These are phyloP conservation scores for Trichoderma cornu-damae DNA, from an alignment of 2,329 filamentous ascomycete genomes.

Conservation along the genomic window DNA sequence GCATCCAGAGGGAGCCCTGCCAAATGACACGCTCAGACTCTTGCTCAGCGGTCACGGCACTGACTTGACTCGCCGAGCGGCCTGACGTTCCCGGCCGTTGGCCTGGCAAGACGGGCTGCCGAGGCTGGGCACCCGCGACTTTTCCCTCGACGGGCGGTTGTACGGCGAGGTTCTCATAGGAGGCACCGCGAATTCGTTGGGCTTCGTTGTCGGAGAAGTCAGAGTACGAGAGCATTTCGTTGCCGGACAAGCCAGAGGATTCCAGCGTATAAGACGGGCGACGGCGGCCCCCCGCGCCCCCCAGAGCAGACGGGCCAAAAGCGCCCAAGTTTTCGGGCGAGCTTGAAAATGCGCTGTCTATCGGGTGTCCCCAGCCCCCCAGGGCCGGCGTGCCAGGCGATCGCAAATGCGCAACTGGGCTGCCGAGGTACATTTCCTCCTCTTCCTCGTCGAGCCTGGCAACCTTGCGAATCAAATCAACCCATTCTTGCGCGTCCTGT, in stretches of 20 bases:
- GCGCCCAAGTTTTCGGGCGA: conserved; percentile 52
- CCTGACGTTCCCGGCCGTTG: conserved; percentile 14
- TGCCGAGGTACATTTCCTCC: conserved; percentile 71
- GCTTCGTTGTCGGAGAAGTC: conserved; percentile 74
- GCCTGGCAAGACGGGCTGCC: neutral
- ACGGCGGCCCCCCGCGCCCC: conserved; percentile 39
- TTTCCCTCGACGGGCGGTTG: conserved; percentile 31
- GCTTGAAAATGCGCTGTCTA: conserved; percentile 47
- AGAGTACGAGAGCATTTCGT: conserved; percentile 65
- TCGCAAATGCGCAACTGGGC: conserved; percentile 52
- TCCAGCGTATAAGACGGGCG: conserved; percentile 59
- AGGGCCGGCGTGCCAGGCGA: conserved; percentile 29
- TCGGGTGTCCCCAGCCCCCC: conserved; percentile 15
- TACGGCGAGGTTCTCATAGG: conserved; percentile 46
- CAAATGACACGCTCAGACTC: conserved; percentile 88
- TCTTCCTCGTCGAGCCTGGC: conserved; percentile 85
- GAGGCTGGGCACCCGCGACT: neutral
- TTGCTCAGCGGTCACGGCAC: conserved; percentile 46
- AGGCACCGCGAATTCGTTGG: conserved; percentile 45
- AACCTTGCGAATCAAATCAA: conserved; percentile 70
- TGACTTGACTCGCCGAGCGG: conserved; percentile 58
- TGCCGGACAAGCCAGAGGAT: conserved; percentile 58
- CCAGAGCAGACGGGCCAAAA: conserved; percentile 32
- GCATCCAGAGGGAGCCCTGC: conserved; percentile 82
- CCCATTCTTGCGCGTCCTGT: conserved; percentile 79